Base-by-base conservation (phyloP, 768 basidiomycete species). In the Boletus subparvulus region DNA sequence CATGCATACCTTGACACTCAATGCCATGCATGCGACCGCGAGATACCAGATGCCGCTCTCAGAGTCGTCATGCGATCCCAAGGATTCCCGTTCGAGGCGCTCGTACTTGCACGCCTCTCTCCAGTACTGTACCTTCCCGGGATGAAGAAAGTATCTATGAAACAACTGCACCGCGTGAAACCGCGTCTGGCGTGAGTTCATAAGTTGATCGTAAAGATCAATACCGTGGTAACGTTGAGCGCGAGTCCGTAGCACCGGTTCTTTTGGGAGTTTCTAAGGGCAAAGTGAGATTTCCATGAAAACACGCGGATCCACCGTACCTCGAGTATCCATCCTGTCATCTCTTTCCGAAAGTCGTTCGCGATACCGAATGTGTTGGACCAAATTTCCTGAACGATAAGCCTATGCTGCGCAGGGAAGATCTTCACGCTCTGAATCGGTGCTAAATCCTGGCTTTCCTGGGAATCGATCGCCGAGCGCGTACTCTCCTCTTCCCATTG, bases 91-190 rank as follows among this genome's bases (percentile, higher is more conserved):
- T n/a, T 19, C 36, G 36, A 30, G 7, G 28, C 3, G 16, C 3
- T 61, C 61, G 32, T 33, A 6, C 32, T 42, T 11, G 51, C 37
- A n/a, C 7, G 12, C 16, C 13, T 45, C 54, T 42, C 33, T 51
- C 66, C 66, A 69, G 36, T 51, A 43, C 4, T 48, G 12, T 0
- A 41, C 59, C 55, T 65, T 63, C 0, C 52, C 40, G 1, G 81
- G 67, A 26, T 77, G 64, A 32, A 75, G 72, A 61, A 84, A 81
- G 56, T 84, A 88, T 19, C 84, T 77, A 24, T 78, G 69, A 59
- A 88, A 85, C 58, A 88, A 68, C 64, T 83, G 80, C 0, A 75
- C 81, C 0, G 86, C 86, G 54, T 88, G 86, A 60, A 87, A 88
- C 4, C 84, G 78, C 16, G 86, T 87, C 56, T 86, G 79, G 0